Percentiles rank a stretch among this genome's conserved stretches.
phyloP scores from a whole-genome alignment of 805 yeast species.

The Monosporozyma yasuniensis region DNA sequence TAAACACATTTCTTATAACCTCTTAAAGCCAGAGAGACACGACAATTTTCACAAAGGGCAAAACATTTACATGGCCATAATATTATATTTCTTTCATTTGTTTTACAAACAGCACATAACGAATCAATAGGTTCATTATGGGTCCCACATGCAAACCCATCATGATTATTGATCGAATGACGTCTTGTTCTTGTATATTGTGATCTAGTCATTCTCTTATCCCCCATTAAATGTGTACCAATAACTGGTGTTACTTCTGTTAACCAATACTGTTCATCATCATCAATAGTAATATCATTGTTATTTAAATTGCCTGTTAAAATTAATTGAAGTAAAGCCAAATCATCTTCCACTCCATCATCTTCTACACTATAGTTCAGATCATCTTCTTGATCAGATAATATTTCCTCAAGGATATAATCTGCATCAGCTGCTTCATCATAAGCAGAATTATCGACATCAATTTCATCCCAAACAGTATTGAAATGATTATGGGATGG shows the following conservation, averaged over 20 bases:
- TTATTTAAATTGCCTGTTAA: background rate
- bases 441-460: background rate
- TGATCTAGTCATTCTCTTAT: conserved; percentile 2
- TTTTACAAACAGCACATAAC: conserved; percentile 76
- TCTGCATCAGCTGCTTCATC: conserved; percentile 1
- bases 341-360: background rate
- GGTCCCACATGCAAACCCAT: background rate
- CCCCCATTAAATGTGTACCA: background rate
- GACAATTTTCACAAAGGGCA: conserved; percentile 77
- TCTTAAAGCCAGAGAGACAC: conserved; percentile 62
- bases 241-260: background rate
- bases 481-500: background rate
- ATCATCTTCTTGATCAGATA: background rate
- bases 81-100: conserved; percentile 61
- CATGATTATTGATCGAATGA: background rate
- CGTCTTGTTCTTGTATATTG: background rate
- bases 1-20: conserved; percentile 78
- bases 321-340: background rate
- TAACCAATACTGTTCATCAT: conserved; percentile 1
- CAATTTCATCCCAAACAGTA: background rate
- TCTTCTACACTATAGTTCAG: background rate
- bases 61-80: conserved; percentile 92
- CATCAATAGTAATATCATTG: background rate
- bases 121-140: conserved; percentile 17
- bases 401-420: background rate